A percentile compares a stretch with the other conserved stretches of the same genome.
These are phyloP conservation scores for Claviceps purpurea DNA, from an alignment of 2,329 filamentous ascomycete genomes.

Conservation along the genomic window DNA sequence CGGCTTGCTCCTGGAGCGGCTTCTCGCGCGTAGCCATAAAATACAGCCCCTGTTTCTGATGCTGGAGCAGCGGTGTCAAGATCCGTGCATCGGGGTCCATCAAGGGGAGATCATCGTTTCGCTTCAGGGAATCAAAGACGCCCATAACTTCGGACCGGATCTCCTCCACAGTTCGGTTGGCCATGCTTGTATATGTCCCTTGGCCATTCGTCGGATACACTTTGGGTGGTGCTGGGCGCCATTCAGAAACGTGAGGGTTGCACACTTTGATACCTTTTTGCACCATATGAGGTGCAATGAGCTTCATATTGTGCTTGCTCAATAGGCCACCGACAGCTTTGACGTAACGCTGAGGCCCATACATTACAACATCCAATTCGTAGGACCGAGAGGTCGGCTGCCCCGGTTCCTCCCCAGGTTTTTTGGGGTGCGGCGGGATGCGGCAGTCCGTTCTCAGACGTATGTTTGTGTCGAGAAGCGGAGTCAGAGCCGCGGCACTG, in stretches of 20 bases:
- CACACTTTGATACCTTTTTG: conserved; percentile 56
- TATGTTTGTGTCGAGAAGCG: conserved; percentile 54
- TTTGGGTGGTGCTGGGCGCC: conserved; percentile 25
- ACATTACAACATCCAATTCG: conserved; percentile 61
- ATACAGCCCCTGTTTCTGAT: conserved; percentile 81
- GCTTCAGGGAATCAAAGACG: conserved; percentile 75
- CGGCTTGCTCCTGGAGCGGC: conserved; percentile 41
- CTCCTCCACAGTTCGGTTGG: conserved; percentile 63
- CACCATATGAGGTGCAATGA: conserved; percentile 52
- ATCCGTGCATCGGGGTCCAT: conserved; percentile 52
- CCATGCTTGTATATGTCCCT: conserved; percentile 15
- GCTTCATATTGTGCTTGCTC: conserved; percentile 46
- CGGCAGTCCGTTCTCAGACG: conserved; percentile 60
- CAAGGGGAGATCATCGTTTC: conserved; percentile 60
- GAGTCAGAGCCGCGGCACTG: conserved; percentile 54
- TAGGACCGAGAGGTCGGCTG: conserved; percentile 46
- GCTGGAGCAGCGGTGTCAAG: conserved; percentile 57
- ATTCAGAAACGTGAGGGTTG: conserved; percentile 58
- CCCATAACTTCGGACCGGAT: conserved; percentile 71
- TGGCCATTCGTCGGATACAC: conserved; percentile 19
- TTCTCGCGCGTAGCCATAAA: conserved; percentile 77
- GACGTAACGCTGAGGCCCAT: conserved; percentile 57
- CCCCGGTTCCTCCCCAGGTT: conserved; percentile 50
- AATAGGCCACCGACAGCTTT: conserved; percentile 55
- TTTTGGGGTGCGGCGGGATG: conserved; percentile 53